Evolutionary conservation across 345 rosid species (phyloP).

Genomic region (Citrus sp.): DNA sequence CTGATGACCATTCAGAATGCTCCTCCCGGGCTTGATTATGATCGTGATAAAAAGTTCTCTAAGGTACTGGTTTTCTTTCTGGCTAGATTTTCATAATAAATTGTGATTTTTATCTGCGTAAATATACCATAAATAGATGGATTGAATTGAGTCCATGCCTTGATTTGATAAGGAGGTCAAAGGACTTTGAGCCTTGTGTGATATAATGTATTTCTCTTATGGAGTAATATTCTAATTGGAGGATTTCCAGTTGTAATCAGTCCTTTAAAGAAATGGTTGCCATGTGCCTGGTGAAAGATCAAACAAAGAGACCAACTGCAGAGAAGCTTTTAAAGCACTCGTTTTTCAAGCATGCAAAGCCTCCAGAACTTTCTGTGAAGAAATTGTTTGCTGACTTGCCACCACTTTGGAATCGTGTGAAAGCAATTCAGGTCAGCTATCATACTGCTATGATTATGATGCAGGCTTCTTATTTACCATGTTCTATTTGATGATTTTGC

Average conservation of each 20-base stretch:
- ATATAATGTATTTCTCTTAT: slow-evolving; percentile 4
- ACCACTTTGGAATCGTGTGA: slow-evolving; percentile 89
- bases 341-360: slow-evolving; percentile 87
- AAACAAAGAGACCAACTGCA: slow-evolving; percentile 94
- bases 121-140: slow-evolving; percentile 4
- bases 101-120: not conserved
- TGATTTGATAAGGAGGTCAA: slow-evolving; percentile 6
- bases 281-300: slow-evolving; percentile 99
- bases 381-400: slow-evolving; percentile 74
- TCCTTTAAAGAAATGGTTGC: slow-evolving; percentile 99
- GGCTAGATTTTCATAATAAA: slow-evolving; percentile 22
- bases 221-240: slow-evolving; percentile 65
- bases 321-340: slow-evolving; percentile 90
- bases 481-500: slow-evolving; percentile 17
- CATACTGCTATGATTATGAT: slow-evolving; percentile 7
- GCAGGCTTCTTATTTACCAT: slow-evolving; percentile 14
- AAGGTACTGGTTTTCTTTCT: slow-evolving; percentile 92
- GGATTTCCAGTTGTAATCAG: slow-evolving; percentile 93
- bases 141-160: not conserved
- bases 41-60: slow-evolving; percentile 94
- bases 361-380: slow-evolving; percentile 86
- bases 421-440: slow-evolving; percentile 79
- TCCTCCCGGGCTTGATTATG: slow-evolving; percentile 98
- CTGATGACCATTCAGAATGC: slow-evolving; percentile 98
- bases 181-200: not conserved